phyloP scores from a whole-genome alignment of 495 filamentous ascomycete species.

The Neurospora africana region DNA sequence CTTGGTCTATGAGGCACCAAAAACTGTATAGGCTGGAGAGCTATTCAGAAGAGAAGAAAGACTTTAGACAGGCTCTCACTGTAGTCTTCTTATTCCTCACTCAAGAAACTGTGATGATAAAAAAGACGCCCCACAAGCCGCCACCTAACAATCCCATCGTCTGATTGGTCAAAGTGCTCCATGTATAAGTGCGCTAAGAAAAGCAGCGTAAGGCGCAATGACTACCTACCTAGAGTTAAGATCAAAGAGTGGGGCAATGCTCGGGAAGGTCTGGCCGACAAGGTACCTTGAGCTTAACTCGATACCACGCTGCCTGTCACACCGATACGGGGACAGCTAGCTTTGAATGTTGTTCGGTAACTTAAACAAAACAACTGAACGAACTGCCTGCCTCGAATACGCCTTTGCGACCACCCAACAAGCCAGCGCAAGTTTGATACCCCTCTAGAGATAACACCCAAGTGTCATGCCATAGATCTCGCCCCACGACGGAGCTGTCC shows the following conservation, averaged over 20 bases:
- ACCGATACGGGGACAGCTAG: background rate
- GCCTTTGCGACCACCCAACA: background rate
- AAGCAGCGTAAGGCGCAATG: background rate
- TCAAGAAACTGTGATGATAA: background rate
- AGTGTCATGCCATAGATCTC: slow-evolving; percentile 20
- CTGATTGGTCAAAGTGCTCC: background rate
- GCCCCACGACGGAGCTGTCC: slow-evolving; percentile 19
- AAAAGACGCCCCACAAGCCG: background rate
- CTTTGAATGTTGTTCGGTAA: background rate
- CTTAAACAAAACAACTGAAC: background rate
- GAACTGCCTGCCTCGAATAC: background rate
- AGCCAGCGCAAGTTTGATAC: background rate
- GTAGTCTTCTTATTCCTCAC: background rate
- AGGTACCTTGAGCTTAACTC: background rate
- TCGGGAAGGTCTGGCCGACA: background rate
- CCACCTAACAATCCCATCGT: background rate
- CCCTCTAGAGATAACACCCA: background rate
- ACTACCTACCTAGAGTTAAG: background rate
- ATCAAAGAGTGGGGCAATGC: background rate
- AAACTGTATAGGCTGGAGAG: background rate
- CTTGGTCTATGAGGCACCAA: background rate
- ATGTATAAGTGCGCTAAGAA: background rate
- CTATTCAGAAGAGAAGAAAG: background rate
- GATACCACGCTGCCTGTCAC: background rate
- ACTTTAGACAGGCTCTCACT: background rate